Base-by-base conservation (phyloP, 2,329 filamentous ascomycete genomes). In the Thyridium curvatum region DNA sequence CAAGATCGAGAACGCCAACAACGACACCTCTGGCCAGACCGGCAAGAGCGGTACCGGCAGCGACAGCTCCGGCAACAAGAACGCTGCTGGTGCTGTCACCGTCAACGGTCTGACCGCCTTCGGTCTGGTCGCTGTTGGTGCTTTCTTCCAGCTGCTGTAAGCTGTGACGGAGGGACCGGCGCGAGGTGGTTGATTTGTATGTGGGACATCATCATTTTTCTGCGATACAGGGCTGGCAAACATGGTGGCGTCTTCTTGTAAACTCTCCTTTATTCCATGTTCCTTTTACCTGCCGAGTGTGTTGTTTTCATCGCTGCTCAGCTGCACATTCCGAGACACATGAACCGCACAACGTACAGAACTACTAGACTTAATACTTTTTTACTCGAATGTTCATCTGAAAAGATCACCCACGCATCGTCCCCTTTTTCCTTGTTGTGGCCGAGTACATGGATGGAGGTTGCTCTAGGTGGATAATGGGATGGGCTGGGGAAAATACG, bases 71-170 rank as follows among this genome's bases (percentile, higher is more conserved):
- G 54, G 51, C 48, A 52, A 42, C 40, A 48, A 52, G 38, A 52
- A 60, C 38, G 51, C 61, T 38, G 72, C 69, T 38, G 65, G 69
- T 34, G 66, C 66, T 39, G 44, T 72, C 30, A 56, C 58, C 41
- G 59, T 70, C 50, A 76, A 72, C 65, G 61, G 62, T 43, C 55
- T 62, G 15, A 59, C 69, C 30, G 50, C 70, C 16, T 55, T 78
- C 33, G 67, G 62, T 41, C 58, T 74, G 38, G 69, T 40, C 44
- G 60, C 65, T 39, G 46, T 74, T 33, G 69, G 64, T 47, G 70
- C 58, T 35, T 40, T 76, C 42, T 65, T 67, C 40, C 69, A 74
- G 52, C 60, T 77, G 52, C 57, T 79, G 59, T 78, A 74, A 72
- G 33, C 35, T 38, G 41, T 37, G 45, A 43, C 42, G 35, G 32